These are phyloP conservation scores for Chaetomium strumarium DNA, from an alignment of 2,329 filamentous ascomycete genomes.

Conservation along the genomic window DNA sequence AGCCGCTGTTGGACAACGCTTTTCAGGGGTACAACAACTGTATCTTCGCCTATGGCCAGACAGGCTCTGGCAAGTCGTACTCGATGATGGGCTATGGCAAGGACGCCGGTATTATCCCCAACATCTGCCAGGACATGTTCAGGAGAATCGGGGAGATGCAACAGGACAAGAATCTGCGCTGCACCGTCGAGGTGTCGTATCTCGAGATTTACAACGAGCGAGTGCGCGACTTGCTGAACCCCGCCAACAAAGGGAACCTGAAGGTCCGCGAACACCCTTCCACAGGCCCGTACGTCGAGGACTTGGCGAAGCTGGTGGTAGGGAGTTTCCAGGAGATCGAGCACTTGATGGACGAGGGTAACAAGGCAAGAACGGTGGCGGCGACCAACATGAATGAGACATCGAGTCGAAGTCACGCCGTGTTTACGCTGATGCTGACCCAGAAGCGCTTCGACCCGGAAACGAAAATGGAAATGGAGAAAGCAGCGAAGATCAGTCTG, in stretches of 20 bases:
- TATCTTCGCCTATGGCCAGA: slow-evolving; percentile 98
- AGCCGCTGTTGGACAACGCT: slow-evolving; percentile 91
- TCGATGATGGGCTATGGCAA: slow-evolving; percentile 99
- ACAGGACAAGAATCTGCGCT: slow-evolving; percentile 69
- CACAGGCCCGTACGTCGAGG: slow-evolving; percentile 95
- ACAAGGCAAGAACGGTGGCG: slow-evolving; percentile 95
- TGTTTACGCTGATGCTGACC: slow-evolving; percentile 92
- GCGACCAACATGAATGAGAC: slow-evolving; percentile 99
- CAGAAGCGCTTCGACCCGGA: slow-evolving; percentile 88
- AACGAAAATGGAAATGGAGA: slow-evolving; percentile 95
- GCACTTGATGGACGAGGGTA: slow-evolving; percentile 97
- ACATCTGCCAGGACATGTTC: slow-evolving; percentile 98
- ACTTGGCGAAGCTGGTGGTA: slow-evolving; percentile 91
- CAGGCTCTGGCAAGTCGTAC: slow-evolving; percentile 96
- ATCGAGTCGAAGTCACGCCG: slow-evolving; percentile 93
- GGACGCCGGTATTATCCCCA: slow-evolving; percentile 91
- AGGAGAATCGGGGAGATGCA: slow-evolving; percentile 68
- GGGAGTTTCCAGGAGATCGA: slow-evolving; percentile 94
- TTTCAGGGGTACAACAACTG: slow-evolving; percentile 99
- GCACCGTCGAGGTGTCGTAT: slow-evolving; percentile 96
- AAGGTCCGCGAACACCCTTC: slow-evolving; percentile 97
- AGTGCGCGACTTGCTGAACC: slow-evolving; percentile 91
- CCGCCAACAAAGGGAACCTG: slow-evolving; percentile 89
- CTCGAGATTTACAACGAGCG: slow-evolving; percentile 99
- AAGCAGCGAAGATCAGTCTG: slow-evolving; percentile 94